phyloP scores from a whole-genome alignment of 1,284 basidiomycete genomes.

The Retiboletus fuscus region DNA sequence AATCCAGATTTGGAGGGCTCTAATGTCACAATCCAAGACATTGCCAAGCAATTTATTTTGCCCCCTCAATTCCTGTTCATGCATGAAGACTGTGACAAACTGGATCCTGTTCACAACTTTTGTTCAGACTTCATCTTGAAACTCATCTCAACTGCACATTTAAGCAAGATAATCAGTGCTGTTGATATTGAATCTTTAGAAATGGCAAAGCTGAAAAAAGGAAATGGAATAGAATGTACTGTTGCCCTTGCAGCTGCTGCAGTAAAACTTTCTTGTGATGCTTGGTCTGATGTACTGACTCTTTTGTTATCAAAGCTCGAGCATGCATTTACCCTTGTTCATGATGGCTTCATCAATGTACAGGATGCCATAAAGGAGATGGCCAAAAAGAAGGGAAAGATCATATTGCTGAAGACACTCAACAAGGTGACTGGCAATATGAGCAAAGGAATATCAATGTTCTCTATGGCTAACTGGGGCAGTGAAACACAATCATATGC shows the following conservation, averaged over 20 bases:
- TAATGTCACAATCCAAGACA: neutral
- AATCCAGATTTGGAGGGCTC: neutral
- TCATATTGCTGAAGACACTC: slow-evolving; percentile 28
- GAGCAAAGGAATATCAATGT: slow-evolving; percentile 22
- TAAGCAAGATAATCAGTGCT: slow-evolving; percentile 18
- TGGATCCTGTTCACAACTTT: slow-evolving; percentile 9
- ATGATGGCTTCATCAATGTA: slow-evolving; percentile 24
- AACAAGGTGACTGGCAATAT: slow-evolving; percentile 28
- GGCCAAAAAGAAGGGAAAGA: slow-evolving; percentile 24
- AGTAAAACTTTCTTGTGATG: slow-evolving; percentile 16
- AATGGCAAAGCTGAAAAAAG: slow-evolving; percentile 15
- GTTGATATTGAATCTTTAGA: slow-evolving; percentile 11
- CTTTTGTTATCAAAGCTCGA: too few species aligned
- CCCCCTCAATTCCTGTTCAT: slow-evolving; percentile 21
- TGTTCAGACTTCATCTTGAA: slow-evolving; percentile 25
- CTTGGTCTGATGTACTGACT: too few species aligned
- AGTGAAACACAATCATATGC: slow-evolving; percentile 10
- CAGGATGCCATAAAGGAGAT: slow-evolving; percentile 24
- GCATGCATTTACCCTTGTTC: too few species aligned
- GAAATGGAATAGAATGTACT: slow-evolving; percentile 17
- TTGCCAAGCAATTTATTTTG: neutral
- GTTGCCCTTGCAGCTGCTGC: slow-evolving; percentile 17
- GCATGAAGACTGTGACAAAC: slow-evolving; percentile 26
- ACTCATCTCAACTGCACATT: slow-evolving; percentile 22
- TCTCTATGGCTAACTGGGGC: slow-evolving; percentile 24